These are phyloP conservation scores for Dothistroma pini DNA, from an alignment of 2,329 filamentous ascomycete genomes.

Conservation along the genomic window DNA sequence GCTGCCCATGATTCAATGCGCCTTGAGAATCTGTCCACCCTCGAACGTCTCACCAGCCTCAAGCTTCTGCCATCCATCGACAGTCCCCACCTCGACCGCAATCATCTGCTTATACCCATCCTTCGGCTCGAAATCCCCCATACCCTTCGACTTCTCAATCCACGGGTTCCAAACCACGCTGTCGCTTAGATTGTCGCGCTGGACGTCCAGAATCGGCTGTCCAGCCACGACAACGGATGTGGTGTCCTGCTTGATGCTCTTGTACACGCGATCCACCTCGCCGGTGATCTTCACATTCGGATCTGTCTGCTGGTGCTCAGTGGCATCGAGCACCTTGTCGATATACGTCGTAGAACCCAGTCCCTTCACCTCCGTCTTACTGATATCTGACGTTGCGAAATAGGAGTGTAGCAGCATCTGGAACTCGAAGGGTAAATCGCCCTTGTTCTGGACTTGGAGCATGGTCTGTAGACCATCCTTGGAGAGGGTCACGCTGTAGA, in stretches of 20 bases:
- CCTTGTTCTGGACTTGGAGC: slow-evolving; percentile 86
- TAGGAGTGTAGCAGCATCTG: slow-evolving; percentile 92
- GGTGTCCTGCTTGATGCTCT: slow-evolving; percentile 57
- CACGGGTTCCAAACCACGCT: slow-evolving; percentile 98
- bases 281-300: slow-evolving; percentile 64
- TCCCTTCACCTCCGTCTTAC: slow-evolving; percentile 66
- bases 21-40: slow-evolving; percentile 55
- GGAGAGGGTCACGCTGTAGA: slow-evolving; percentile 85
- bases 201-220: slow-evolving; percentile 65
- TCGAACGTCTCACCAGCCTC: slow-evolving; percentile 69
- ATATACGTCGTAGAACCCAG: slow-evolving; percentile 71
- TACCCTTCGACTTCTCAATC: slow-evolving; percentile 75
- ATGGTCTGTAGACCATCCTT: slow-evolving; percentile 72
- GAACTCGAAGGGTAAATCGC: slow-evolving; percentile 77
- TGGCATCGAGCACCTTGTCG: slow-evolving; percentile 73
- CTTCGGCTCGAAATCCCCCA: slow-evolving; percentile 84
- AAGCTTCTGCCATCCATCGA: slow-evolving; percentile 69
- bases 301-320: slow-evolving; percentile 62
- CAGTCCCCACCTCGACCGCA: slow-evolving; percentile 86
- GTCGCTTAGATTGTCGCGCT: slow-evolving; percentile 79
- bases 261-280: slow-evolving; percentile 89
- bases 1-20: slow-evolving; percentile 16
- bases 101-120: slow-evolving; percentile 91
- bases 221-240: slow-evolving; percentile 63
- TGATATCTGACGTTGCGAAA: slow-evolving; percentile 73